A percentile compares a stretch with the other conserved stretches of the same genome.
Evolutionary conservation across 2,329 filamentous ascomycete genomes (phyloP).

Genomic region (Mollisia scopiformis): DNA sequence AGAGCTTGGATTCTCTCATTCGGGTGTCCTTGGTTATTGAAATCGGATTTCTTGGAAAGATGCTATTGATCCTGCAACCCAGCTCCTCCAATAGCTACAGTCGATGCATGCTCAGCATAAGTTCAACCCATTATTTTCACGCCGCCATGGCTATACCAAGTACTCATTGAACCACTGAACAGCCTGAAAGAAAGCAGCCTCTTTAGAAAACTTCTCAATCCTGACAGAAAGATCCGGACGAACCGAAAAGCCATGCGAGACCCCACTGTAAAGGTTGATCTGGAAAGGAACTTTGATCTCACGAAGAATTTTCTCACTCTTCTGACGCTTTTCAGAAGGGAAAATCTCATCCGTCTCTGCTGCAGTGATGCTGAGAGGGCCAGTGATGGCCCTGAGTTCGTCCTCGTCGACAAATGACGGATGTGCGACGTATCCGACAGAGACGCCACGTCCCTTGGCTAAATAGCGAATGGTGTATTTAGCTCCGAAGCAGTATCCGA

Average conservation of each 20-base stretch:
- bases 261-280: constrained; percentile 71
- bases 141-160: too few species aligned
- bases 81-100: too few species aligned
- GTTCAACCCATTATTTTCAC: too few species aligned
- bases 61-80: too few species aligned
- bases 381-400: neutral
- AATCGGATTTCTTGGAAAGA: too few species aligned
- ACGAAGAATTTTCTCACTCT: neutral
- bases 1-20: too few species aligned
- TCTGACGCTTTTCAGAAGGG: neutral
- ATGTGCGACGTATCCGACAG: neutral
- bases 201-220: constrained; percentile 67
- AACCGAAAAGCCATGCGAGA: constrained; percentile 74
- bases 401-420: neutral
- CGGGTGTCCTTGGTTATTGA: too few species aligned
- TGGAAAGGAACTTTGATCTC: constrained; percentile 52
- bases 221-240: constrained; percentile 60
- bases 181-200: constrained; percentile 77
- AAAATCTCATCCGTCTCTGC: neutral
- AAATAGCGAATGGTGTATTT: neutral
- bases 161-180: constrained; percentile 72
- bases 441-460: neutral
- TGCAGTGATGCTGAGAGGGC: neutral
- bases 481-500: neutral
- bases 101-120: too few species aligned